Evolutionary conservation across 805 yeast genomes (phyloP).

Genomic region (Yamadazyma akitaensis): DNA sequence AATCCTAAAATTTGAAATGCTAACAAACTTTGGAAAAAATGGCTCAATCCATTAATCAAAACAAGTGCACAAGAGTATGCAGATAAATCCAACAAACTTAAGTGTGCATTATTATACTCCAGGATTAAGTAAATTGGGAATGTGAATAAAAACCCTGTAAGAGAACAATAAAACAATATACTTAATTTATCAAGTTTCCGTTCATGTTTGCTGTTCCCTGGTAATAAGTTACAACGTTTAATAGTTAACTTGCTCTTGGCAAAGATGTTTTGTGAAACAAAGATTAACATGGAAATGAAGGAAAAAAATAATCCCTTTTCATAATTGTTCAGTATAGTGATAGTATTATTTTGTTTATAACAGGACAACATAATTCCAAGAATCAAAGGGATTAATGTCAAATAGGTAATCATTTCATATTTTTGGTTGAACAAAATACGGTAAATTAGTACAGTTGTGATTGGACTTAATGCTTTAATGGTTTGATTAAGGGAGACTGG

Average conservation of each 20-base stretch:
- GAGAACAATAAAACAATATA: slow-evolving; percentile 66
- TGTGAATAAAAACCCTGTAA: slow-evolving; percentile 64
- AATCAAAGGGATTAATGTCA: slow-evolving; percentile 75
- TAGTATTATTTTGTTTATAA: slow-evolving; percentile 37
- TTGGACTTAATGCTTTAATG: slow-evolving; percentile 86
- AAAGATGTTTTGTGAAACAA: slow-evolving; percentile 75
- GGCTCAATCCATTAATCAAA: slow-evolving; percentile 62
- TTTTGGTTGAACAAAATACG: slow-evolving; percentile 53
- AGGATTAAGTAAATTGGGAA: slow-evolving; percentile 61
- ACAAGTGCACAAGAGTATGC: slow-evolving; percentile 36
- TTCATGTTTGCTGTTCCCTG: slow-evolving; percentile 16
- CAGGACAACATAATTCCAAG: slow-evolving; percentile 84
- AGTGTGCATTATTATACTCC: slow-evolving; percentile 37
- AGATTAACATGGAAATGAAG: slow-evolving; percentile 57
- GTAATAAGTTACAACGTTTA: slow-evolving; percentile 26
- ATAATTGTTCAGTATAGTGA: slow-evolving; percentile 4
- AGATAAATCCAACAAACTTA: slow-evolving; percentile 32
- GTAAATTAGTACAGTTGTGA: slow-evolving; percentile 81
- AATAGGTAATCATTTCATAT: slow-evolving; percentile 65
- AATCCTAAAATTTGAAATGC: slow-evolving; percentile 75
- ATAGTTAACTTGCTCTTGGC: slow-evolving; percentile 70
- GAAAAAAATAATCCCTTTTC: slow-evolving; percentile 49
- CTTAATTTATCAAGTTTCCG: slow-evolving; percentile 66
- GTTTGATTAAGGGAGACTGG: slow-evolving; percentile 97
- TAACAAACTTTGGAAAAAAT: slow-evolving; percentile 67